Evolutionary conservation across 148 eudicot species (phyloP).

Genomic region (Fallopia convolvulus): DNA sequence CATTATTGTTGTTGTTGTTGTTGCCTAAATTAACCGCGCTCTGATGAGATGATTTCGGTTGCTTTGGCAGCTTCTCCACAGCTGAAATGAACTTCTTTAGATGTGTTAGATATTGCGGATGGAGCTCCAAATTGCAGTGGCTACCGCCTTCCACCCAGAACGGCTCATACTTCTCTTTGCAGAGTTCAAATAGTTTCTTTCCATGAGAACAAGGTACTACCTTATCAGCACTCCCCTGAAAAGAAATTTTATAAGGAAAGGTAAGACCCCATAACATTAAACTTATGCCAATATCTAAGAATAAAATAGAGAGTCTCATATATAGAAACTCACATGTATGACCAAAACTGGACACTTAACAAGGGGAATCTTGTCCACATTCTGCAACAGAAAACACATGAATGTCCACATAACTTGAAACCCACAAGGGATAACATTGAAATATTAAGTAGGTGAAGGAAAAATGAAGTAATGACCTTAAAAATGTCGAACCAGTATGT

Average conservation of each 20-base stretch:
- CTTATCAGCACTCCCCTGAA: slow-evolving; percentile 51
- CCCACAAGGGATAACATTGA: too few relatives aligned
- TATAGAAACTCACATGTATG: slow-evolving; percentile 37
- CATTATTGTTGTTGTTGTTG: background rate
- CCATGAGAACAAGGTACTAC: slow-evolving; percentile 41
- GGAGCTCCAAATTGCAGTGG: slow-evolving; percentile 37
- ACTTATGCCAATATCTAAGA: too few relatives aligned
- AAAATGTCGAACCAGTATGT: slow-evolving; percentile 49
- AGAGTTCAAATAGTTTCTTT: slow-evolving; percentile 35
- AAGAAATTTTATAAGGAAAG: too few relatives aligned
- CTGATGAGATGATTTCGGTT: background rate
- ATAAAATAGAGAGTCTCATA: background rate
- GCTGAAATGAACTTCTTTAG: slow-evolving; percentile 36
- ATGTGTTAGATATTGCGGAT: slow-evolving; percentile 37
- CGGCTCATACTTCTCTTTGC: slow-evolving; percentile 46
- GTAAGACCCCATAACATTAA: too few relatives aligned
- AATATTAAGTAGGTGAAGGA: background rate
- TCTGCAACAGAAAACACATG: slow-evolving; percentile 28
- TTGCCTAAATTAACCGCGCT: slow-evolving; percentile 11
- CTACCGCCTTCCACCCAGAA: slow-evolving; percentile 43
- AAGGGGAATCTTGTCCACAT: slow-evolving; percentile 39
- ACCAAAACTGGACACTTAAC: slow-evolving; percentile 41
- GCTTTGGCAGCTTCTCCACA: slow-evolving; percentile 18
- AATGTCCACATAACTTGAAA: background rate
- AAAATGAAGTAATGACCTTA: slow-evolving; percentile 22